Evolutionary conservation across 768 basidiomycete genomes (phyloP).

Genomic region (Suillus fuscotomentosus): DNA sequence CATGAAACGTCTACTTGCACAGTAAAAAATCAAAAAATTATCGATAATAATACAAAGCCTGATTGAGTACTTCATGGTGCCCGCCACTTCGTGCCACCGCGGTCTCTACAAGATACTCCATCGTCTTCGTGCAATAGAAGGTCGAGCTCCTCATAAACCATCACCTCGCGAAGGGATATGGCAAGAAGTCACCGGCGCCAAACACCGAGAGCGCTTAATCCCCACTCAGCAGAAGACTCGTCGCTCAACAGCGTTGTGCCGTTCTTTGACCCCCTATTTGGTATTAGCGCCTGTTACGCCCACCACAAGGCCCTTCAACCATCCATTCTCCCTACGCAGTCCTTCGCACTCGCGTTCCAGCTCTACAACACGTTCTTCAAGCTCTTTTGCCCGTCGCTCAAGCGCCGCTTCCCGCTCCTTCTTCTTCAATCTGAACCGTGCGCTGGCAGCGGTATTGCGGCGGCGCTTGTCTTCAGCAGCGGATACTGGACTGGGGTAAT

Average conservation of each 20-base stretch:
- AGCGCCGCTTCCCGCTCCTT: slow-evolving; percentile 92
- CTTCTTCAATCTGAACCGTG: slow-evolving; percentile 93
- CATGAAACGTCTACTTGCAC: neutral
- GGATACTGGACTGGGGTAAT: slow-evolving; percentile 33
- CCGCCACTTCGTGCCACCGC: neutral
- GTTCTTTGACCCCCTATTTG: neutral
- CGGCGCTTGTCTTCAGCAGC: slow-evolving; percentile 89
- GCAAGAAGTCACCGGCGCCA: neutral
- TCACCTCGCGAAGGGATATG: slow-evolving; percentile 6
- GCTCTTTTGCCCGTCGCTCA: slow-evolving; percentile 81
- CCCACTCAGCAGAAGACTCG: neutral
- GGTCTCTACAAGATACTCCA: neutral
- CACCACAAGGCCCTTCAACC: slow-evolving; percentile 88
- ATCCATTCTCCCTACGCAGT: slow-evolving; percentile 85
- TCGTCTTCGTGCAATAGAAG: neutral
- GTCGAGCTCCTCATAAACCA: neutral
- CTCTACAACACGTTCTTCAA: slow-evolving; percentile 74
- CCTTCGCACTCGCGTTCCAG: slow-evolving; percentile 92
- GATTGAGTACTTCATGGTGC: neutral
- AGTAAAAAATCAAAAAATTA: neutral
- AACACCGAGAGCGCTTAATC: neutral
- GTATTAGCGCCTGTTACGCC: slow-evolving; percentile 62
- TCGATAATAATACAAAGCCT: slow-evolving; percentile 1
- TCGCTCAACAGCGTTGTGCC: neutral
- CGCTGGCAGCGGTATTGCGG: slow-evolving; percentile 89